phyloP scores from a whole-genome alignment of 1,284 basidiomycete species.

The Pyrrhoderma lamaoense region DNA sequence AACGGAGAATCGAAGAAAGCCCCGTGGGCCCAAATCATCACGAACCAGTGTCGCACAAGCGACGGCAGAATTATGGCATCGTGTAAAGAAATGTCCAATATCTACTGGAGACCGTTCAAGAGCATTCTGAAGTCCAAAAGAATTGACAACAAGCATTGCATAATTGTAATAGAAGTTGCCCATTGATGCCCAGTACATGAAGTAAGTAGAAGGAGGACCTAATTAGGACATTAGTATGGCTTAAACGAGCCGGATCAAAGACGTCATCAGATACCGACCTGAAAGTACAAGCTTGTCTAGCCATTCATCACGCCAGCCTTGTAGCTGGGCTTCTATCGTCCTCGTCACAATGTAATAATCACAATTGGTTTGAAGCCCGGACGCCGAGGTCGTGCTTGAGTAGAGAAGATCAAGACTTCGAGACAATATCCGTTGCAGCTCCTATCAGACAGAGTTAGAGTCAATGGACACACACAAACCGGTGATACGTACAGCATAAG shows the following conservation, averaged over 20 bases:
- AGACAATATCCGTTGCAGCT: slow-evolving; percentile 81
- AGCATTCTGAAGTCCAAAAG: slow-evolving; percentile 92
- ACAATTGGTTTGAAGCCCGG: slow-evolving; percentile 80
- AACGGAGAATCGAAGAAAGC: slow-evolving; percentile 77
- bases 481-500: slow-evolving; percentile 54
- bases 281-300: slow-evolving; percentile 15
- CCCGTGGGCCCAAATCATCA: slow-evolving; percentile 69
- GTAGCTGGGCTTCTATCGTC: slow-evolving; percentile 76
- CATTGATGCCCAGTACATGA: slow-evolving; percentile 46
- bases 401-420: slow-evolving; percentile 88
- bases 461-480: slow-evolving; percentile 7
- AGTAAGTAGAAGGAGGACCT: slow-evolving; percentile 8
- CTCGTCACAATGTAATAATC: slow-evolving; percentile 83
- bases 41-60: slow-evolving; percentile 62
- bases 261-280: slow-evolving; percentile 1
- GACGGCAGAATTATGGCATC: slow-evolving; percentile 73
- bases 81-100: slow-evolving; percentile 81
- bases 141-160: slow-evolving; percentile 82
- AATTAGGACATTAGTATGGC: not conserved
- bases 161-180: slow-evolving; percentile 80
- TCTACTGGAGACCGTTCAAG: slow-evolving; percentile 69
- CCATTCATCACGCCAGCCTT: slow-evolving; percentile 66
- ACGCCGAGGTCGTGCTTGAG: slow-evolving; percentile 72
- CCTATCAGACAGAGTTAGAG: slow-evolving; percentile 36
- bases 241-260: no score